Evolutionary conservation across 2,329 filamentous ascomycete species (phyloP), one percentile per base, ranked within the genome.

Genomic region (Fusarium siculi): DNA sequence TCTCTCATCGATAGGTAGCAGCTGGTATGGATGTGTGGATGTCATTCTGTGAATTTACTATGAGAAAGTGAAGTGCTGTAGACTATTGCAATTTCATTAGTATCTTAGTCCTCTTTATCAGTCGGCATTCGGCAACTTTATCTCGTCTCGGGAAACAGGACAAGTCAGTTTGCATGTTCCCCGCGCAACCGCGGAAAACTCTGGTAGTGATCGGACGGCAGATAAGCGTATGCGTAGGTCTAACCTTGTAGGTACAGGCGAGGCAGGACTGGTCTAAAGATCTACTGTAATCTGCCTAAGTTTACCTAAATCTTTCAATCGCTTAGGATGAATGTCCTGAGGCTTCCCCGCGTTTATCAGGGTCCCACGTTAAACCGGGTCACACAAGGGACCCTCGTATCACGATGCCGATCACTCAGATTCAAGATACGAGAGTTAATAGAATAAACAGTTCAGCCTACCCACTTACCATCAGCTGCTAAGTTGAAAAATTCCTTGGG

Each of bases 281-380:
- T 30, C 1, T 30, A 30, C 30, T 30, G 30, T 11, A 30, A 30
- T 30, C 11, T 30, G 30, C 30, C 30, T 30, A 30, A 12, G 12
- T 30, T 30, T 30, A 11, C 9, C 30, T 30, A 30, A 30, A 30
- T 30, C 30, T 30, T 30, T 12, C 30, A 11, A 30, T 42, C 39
- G n/a, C 14, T 16, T 42, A 15, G 39, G 21, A 42, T 42, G 14
- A 42, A 16, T 6, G 39, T n/a, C 21, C 21, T n/a, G 15, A 42
- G 21, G 21, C 32, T 56, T 23, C 53, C 58, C 59, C 58, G 59
- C 59, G 63, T 66, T 46, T 54, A 65, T 63, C 39, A 18, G 32
- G 46, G 34, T 18, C 36, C 57, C 50, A 30, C 30, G 30, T 30
- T 30, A 11, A 30, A 30, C 10, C 30, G 11, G 30, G 30, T 30